Conservation (phyloP, 2,329 filamentous ascomycete genomes). For the Cadophora malorum region DNA sequence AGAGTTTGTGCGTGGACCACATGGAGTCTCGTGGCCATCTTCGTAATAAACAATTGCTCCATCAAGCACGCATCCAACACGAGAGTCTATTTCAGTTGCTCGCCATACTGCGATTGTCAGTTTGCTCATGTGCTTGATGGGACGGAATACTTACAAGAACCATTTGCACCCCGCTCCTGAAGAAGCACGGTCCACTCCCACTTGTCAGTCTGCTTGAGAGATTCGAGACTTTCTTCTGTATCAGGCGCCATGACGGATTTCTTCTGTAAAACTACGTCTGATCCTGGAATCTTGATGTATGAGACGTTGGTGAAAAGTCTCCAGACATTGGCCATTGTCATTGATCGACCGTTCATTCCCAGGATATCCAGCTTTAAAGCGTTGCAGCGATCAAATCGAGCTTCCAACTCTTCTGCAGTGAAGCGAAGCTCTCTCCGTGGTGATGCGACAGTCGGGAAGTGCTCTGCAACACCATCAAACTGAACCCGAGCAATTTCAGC, state of each 20-base stretch:
- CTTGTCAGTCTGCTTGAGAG: neutral
- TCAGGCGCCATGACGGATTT: slow-evolving; percentile 20
- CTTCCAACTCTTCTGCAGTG: slow-evolving; percentile 42
- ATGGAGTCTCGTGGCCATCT: slow-evolving; percentile 52
- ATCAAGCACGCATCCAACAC: slow-evolving; percentile 53
- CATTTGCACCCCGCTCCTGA: slow-evolving; percentile 27
- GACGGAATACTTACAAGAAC: slow-evolving; percentile 28
- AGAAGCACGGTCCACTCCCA: slow-evolving; percentile 47
- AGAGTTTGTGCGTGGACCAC: slow-evolving; percentile 46
- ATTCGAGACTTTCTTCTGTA: neutral
- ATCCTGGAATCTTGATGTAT: slow-evolving; percentile 50
- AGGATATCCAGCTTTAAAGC: slow-evolving; percentile 46
- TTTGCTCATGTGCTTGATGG: neutral
- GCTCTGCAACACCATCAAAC: slow-evolving; percentile 40
- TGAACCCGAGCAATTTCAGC: slow-evolving; percentile 43
- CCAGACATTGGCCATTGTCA: slow-evolving; percentile 46
- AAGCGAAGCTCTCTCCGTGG: slow-evolving; percentile 37
- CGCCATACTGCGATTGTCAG: slow-evolving; percentile 40
- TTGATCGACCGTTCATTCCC: slow-evolving; percentile 51
- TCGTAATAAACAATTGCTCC: slow-evolving; percentile 54
- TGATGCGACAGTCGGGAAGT: slow-evolving; percentile 33
- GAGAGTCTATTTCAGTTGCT: slow-evolving; percentile 53
- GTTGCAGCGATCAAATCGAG: slow-evolving; percentile 43
- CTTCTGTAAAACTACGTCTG: slow-evolving; percentile 49
- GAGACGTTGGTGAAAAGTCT: slow-evolving; percentile 43